Conservation (phyloP, 768 basidiomycete species). For the Tubosaeta brunneosetosa region DNA sequence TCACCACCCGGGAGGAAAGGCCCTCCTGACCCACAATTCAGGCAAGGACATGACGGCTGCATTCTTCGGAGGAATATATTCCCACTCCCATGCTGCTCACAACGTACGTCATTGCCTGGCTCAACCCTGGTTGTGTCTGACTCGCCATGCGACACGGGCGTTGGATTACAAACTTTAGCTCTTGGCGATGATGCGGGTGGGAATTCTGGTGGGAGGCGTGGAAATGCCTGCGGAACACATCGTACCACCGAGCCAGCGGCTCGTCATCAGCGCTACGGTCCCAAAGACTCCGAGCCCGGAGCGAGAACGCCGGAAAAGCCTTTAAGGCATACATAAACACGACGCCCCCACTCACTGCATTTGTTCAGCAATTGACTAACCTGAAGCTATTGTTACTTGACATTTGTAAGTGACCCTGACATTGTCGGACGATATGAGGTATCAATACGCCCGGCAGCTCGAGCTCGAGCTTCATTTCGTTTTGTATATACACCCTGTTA, state of each 20-base stretch:
- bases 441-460: not conserved
- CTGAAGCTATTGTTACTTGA: slow-evolving; percentile 1
- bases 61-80: slow-evolving; percentile 82
- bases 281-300: slow-evolving; percentile 1
- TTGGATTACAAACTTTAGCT: slow-evolving; percentile 33
- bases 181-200: slow-evolving; percentile 75
- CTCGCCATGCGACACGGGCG: not conserved
- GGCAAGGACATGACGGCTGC: slow-evolving; percentile 84
- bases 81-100: slow-evolving; percentile 80
- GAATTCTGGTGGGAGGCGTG: slow-evolving; percentile 59
- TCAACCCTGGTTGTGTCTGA: slow-evolving; percentile 4
- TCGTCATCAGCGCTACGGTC: slow-evolving; percentile 26
- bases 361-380: slow-evolving; percentile 13
- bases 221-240: slow-evolving; percentile 43
- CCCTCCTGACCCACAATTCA: slow-evolving; percentile 50
- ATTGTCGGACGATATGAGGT: not conserved
- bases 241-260: slow-evolving; percentile 43
- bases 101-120: slow-evolving; percentile 44
- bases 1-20: slow-evolving; percentile 74
- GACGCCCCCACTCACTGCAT: slow-evolving; percentile 1
- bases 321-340: not conserved
- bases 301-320: not conserved
- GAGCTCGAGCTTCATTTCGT: not conserved
- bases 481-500: slow-evolving; percentile 1
- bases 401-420: slow-evolving; percentile 3